Base-by-base conservation (phyloP, 176 grass and related monocot genomes). In the Cymbopogon citratus region DNA sequence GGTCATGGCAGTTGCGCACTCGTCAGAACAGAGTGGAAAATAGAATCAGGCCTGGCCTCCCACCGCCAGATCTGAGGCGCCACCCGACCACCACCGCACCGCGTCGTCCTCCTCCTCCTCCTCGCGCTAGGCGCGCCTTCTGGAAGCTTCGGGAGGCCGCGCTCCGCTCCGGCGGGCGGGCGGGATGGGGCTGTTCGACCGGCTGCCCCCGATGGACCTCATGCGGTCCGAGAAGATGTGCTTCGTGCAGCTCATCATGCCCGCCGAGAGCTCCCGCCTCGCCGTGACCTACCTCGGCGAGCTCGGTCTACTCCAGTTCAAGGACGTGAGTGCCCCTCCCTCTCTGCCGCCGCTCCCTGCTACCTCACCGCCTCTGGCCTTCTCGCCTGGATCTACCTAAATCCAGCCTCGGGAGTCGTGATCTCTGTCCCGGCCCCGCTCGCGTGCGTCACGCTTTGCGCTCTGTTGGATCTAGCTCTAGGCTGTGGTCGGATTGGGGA, bases 181-280 rank as follows among this genome's bases (percentile, higher is more conserved):
- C 27, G 77, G 66, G 80, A 99, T 99, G 97, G 89, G 85, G 91
- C 69, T 95, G 68, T 89, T 99, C 80, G 87, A 96, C 62, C 80
- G 86, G 29, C 81, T 99, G 28, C 97, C 97, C 31, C 87, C 93
- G 41, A 92, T 99, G 97, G 93, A 99, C 77, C 91, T 90, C 89
- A 87, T 99, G 60, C 93, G 97, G 83, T 99, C 97, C 18, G 97
- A 99, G 83, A 87, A 90, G 85, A 96, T 99, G 97, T 90, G 93
- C 97, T 87, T 93, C 83, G 97, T 99, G 85, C 97, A 94, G 82
- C 91, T 99, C 80, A 99, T 99, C 69, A 96, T 93, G 73, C 97
- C 97, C 80, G 93, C 90, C 39, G 97, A 99, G 84, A 87, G 89
- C 74, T 80, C 93, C 35, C 97, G 90, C 87, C 80, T 86, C 68